Evolutionary conservation across 768 basidiomycete species (phyloP), one percentile per base, ranked within the genome.

Genomic region (Stropharia rugosoannulata): DNA sequence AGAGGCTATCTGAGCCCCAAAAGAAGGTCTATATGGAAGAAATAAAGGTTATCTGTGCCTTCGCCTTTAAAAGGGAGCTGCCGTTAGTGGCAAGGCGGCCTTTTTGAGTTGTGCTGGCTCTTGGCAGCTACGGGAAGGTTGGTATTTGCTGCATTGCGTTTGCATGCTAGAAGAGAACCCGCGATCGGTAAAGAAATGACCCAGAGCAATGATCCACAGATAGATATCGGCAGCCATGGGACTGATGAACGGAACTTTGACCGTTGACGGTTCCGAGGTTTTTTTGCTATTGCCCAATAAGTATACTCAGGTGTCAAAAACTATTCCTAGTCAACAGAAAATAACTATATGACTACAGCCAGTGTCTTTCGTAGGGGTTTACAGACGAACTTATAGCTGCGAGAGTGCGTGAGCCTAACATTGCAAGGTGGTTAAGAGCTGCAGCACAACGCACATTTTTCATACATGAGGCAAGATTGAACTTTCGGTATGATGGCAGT

Each of bases 201-300:
- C 51, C 51, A 52, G 41, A 52, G 51, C 35, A 35, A 43, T 52
- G 42, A 45, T 37, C 9, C 10, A 43, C 25, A 16, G 50, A 46
- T 29, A 27, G 40, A 13, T 15, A 32, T 22, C 27, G 40, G 29
- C 18, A 15, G 10, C 22, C 15, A 27, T 32, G 43, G 41, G 15
- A 39, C 38, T n/a, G 37, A 39, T n/a, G 39, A 39, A 15, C 27
- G 36, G 49, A 41, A 38, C 47, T 49, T 37, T 49, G 49, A 41
- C 12, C 40, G 40, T 44, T 42, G 41, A 11, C 29, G 51, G 41
- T 40, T 52, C 41, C 51, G 51, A 43, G 51, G 41, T 52, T 32
- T 44, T 43, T 52, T 36, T 36, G 51, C 42, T 29, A 52, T 52
- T 52, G 16, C 42, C 42, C 35, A 43, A 36, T 52, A 52, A 52